These are phyloP conservation scores for Clonostachys sp. DNA, from an alignment of 2,329 filamentous ascomycete species.

Conservation along the genomic window DNA sequence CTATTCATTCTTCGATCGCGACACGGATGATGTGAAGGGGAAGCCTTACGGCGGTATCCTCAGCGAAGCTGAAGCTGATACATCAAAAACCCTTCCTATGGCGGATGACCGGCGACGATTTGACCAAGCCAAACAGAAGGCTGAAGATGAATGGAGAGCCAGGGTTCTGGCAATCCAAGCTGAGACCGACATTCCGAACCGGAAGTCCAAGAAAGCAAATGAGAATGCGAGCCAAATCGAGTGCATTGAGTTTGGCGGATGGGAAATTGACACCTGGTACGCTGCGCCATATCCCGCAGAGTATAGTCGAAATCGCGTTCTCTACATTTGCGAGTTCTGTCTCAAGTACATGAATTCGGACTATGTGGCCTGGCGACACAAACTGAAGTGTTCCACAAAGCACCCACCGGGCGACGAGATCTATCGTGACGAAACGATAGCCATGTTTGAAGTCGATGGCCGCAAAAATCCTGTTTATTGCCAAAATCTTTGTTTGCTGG, in stretches of 20 bases:
- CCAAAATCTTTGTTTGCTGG: constrained; percentile 91
- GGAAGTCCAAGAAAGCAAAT: constrained; percentile 69
- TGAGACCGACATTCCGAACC: constrained; percentile 56
- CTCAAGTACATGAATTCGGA: constrained; percentile 99
- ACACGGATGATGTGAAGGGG: constrained; percentile 81
- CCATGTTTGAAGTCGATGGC: constrained; percentile 96
- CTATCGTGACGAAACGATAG: constrained; percentile 84
- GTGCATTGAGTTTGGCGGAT: constrained; percentile 95
- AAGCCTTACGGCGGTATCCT: constrained; percentile 96
- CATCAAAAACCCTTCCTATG: constrained; percentile 78
- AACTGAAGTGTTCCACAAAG: constrained; percentile 93
- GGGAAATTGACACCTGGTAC: constrained; percentile 99
- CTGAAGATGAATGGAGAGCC: constrained; percentile 86
- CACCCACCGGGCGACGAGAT: constrained; percentile 98
- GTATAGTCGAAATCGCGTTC: constrained; percentile 90
- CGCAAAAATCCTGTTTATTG: constrained; percentile 98
- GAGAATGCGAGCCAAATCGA: constrained; percentile 94
- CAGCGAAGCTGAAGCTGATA: constrained; percentile 84
- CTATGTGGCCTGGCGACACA: constrained; percentile 96
- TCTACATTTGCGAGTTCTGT: constrained; percentile 99
- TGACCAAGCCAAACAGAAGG: constrained; percentile 82
- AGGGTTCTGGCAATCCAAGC: constrained; percentile 56
- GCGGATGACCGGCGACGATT: constrained; percentile 80
- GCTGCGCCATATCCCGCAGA: constrained; percentile 97
- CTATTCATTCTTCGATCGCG: constrained; percentile 84